Evolutionary conservation across 116 monocot genomes (phyloP), one percentile per base, ranked within the genome.

Genomic region (Phalaenopsis hybrid): DNA sequence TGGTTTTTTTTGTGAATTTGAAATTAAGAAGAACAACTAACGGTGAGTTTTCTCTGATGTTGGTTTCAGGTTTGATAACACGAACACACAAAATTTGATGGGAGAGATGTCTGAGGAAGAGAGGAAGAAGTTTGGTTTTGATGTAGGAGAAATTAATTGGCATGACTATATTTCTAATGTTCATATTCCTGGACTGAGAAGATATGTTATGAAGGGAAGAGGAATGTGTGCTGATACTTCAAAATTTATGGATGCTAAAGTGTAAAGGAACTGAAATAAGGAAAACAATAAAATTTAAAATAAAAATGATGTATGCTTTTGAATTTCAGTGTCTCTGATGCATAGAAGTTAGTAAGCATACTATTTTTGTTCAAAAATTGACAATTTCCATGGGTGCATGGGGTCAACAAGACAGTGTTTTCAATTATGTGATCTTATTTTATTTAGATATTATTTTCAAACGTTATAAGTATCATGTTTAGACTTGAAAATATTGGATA

Each of bases 171-270:
- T 95, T 18, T 78, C 87, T 34, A 86, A 90, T 23, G 84, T 98
- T 57, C 98, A 98, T 77, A 88, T 98, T 79, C 95, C 92, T 57
- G 98, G 98, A 80, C 81, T 97, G 18, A 88, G 91, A 81, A 92
- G 83, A 52, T 88, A 94, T 89, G 96, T 97, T 43, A 87, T 94
- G 92, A 96, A 92, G 81, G 92, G 91, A 79, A 94, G 94, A 81
- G 89, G 94, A 6, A 84, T 79, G 79, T 68, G 48, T 57, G 44
- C 55, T 41, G 57, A 16, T 55, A 61, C 79, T 45, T 63, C 79
- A 37, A 57, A 85, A 81, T 76, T 82, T 52, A 80, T 52, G 52
- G 68, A 52, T 43, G 46, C 83, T 48, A 44, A 72, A 86, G 23
- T 73, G 2, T 81, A 78, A 85, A 85, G 45, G n/a, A 74, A 44